These are phyloP conservation scores for Herpetomonas tarakana DNA, from an alignment of 208 protist species.

Conservation along the genomic window DNA sequence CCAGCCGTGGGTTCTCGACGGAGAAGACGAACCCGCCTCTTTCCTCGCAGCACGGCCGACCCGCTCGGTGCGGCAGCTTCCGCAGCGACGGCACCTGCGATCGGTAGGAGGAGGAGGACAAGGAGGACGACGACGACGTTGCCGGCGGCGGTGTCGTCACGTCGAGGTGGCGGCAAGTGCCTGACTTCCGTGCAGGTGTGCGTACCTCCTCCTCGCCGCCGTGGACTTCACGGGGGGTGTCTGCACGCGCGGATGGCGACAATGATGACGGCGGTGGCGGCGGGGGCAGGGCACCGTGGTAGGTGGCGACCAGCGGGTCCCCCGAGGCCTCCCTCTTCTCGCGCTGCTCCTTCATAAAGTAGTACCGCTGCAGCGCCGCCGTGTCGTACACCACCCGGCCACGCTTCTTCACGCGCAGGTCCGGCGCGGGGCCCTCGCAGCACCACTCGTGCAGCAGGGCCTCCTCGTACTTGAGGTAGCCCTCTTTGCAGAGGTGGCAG, in stretches of 20 bases:
- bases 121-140: no score
- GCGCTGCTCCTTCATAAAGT: conserved; percentile 61
- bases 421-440: conserved; percentile 64
- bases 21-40: conserved; percentile 63
- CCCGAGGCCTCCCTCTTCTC: conserved; percentile 29
- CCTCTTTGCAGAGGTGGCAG: conserved; percentile 66
- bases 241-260: no score
- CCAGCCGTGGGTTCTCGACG: conserved; percentile 61
- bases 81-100: neutral
- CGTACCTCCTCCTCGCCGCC: no score
- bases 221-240: no score
- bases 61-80: neutral
- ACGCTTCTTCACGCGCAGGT: conserved; percentile 22
- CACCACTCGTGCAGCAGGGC: conserved; percentile 68
- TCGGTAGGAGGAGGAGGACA: conserved; percentile 6
- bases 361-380: conserved; percentile 57
- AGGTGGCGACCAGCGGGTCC: conserved; percentile 41
- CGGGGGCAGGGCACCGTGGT: conserved; percentile 24
- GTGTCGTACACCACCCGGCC: conserved; percentile 41
- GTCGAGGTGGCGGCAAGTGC: no score
- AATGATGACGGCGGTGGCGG: neutral
- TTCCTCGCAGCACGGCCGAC: conserved; percentile 47
- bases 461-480: conserved; percentile 35
- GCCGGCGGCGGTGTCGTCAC: no score
- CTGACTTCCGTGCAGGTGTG: no score